Base-by-base conservation (phyloP, 139 green algal species). In the Haematococcus lacustris region DNA sequence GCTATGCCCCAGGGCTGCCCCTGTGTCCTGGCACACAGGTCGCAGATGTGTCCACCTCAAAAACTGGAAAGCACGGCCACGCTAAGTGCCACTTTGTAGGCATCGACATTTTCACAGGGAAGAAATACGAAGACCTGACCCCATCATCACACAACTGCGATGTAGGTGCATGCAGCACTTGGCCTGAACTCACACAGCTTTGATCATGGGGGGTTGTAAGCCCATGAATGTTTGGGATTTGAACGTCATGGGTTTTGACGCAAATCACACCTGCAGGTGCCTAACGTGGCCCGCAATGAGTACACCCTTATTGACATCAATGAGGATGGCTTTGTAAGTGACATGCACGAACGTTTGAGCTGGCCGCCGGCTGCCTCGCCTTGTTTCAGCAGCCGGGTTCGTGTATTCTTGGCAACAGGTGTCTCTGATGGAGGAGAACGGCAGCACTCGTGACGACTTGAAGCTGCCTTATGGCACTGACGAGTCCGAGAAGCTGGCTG, bases 61-160 rank as follows among this genome's bases (percentile, higher is more conserved):
- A 99, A 90, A 99, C 96, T 37, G 96, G 96, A 75, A 99, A 99
- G 93, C 96, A 99, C 92, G 96, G 96, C 66, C 92, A 98, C 87
- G 96, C 96, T 47, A 99, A 99, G 92, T 99, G 96, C 83, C 90
- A 97, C 80, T 99, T 99, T 74, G 81, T 92, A 3, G 93, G 78
- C 47, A 90, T 96, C 51, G 94, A 98, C 76, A 98, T 99, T 76
- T 99, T 98, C 91, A 98, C 92, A 40, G 85, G 85, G 78, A 99
- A 98, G 92, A 99, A 99, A 86, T 88, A 96, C 71, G 96, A 99
- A 82, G 94, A 98, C 70, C 92, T 99, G 85, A 90, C 88, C 5
- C 93, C 94, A 61, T 98, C 96, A 25, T 96, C 94, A 39, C 93
- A 98, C 88, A 99, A 99, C 85, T 92, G 88, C 70, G 93, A 98